phyloP scores from a whole-genome alignment of 306 rosid genomes.

The Hippophae gyantsensis region DNA sequence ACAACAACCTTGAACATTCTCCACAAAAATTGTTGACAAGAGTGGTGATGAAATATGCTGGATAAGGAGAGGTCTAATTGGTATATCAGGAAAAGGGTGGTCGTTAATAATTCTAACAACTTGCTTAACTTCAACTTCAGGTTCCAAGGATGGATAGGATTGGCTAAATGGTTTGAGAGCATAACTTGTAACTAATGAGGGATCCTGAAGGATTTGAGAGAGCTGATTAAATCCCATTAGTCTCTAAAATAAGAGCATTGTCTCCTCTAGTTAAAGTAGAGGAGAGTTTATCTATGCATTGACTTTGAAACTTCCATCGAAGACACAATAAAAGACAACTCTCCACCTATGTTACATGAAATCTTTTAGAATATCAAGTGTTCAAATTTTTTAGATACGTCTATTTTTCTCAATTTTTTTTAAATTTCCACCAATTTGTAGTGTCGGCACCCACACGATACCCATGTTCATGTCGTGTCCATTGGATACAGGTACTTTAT shows the following conservation, averaged over 20 bases:
- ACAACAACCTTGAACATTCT: conserved; percentile 50
- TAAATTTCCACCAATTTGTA: no score
- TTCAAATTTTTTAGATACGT: no score
- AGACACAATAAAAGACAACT: background rate
- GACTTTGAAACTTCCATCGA: background rate
- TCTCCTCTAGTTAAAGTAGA: background rate
- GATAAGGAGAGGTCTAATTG: conserved; percentile 56
- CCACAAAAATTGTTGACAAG: conserved; percentile 34
- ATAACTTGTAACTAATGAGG: conserved; percentile 14
- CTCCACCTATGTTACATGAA: no score
- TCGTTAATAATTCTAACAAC: conserved; percentile 54
- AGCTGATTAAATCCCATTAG: conserved; percentile 11
- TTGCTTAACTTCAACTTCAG: conserved; percentile 25
- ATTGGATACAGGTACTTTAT: no score
- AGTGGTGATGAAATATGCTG: conserved; percentile 37
- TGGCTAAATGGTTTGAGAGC: conserved; percentile 16
- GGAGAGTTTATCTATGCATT: background rate
- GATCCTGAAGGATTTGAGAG: conserved; percentile 14
- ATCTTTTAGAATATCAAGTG: no score
- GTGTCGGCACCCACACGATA: no score
- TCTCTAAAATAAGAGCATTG: conserved; percentile 24
- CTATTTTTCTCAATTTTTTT: no score
- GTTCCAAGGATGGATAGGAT: conserved; percentile 2
- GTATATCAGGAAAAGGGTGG: conserved; percentile 64
- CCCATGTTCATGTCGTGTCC: no score